A percentile compares a stretch with the other conserved stretches of the same genome.
phyloP scores from a whole-genome alignment of 768 basidiomycete genomes.

The Holtermannia corniformis region DNA sequence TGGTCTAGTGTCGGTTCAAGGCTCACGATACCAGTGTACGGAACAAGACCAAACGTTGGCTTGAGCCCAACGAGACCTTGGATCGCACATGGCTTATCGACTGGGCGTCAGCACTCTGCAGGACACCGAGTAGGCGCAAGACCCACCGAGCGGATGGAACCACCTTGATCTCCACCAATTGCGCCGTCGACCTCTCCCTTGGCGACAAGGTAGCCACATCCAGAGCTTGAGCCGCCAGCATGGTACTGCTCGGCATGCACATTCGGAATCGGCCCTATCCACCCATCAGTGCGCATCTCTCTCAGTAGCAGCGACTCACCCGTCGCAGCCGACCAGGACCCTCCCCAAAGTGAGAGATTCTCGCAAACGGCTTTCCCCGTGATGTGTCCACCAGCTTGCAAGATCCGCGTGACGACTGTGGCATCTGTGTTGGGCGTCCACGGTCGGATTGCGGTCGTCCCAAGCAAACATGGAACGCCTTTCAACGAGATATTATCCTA shows the following conservation, averaged over 20 bases:
- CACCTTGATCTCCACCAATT: slow-evolving; percentile 49
- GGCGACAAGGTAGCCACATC: slow-evolving; percentile 45
- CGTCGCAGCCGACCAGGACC: slow-evolving; percentile 13
- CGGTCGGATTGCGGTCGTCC: slow-evolving; percentile 42
- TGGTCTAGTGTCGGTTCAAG: slow-evolving; percentile 18
- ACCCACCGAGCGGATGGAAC: slow-evolving; percentile 44
- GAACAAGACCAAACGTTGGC: slow-evolving; percentile 46
- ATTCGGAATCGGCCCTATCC: slow-evolving; percentile 43
- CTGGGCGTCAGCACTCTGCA: slow-evolving; percentile 7
- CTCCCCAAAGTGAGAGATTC: slow-evolving; percentile 21
- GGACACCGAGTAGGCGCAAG: not conserved
- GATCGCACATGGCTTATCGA: slow-evolving; percentile 37
- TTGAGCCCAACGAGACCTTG: slow-evolving; percentile 47
- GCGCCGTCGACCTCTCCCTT: slow-evolving; percentile 44
- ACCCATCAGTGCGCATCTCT: not conserved
- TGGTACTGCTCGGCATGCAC: slow-evolving; percentile 44
- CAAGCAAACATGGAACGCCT: slow-evolving; percentile 46
- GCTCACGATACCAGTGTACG: slow-evolving; percentile 45
- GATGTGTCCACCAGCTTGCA: slow-evolving; percentile 45
- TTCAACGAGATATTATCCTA: slow-evolving; percentile 43
- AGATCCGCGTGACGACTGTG: slow-evolving; percentile 46
- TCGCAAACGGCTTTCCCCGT: slow-evolving; percentile 44
- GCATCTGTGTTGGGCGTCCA: slow-evolving; percentile 45
- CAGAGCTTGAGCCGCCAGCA: slow-evolving; percentile 46
- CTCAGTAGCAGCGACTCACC: slow-evolving; percentile 3